phyloP scores from a whole-genome alignment of 2,329 filamentous ascomycete genomes.

The Hypoxylon sp. region DNA sequence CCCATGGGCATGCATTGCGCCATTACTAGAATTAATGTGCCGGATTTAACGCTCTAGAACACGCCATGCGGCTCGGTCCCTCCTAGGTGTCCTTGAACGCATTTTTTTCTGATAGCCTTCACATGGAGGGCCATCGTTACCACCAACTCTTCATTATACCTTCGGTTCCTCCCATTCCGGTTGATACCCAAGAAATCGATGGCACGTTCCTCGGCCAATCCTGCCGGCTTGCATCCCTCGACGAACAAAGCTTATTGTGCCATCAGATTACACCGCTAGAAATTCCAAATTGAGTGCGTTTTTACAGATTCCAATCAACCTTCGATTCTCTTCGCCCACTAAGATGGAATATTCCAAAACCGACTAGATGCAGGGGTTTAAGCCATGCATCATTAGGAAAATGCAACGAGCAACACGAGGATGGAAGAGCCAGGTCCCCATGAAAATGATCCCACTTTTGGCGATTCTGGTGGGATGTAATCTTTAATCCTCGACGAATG shows the following conservation, averaged over 20 bases:
- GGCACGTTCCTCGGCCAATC: background rate
- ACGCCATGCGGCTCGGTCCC: background rate
- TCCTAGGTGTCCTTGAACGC: background rate
- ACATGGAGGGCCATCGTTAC: background rate
- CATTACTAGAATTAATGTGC: background rate
- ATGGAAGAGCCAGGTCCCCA: background rate
- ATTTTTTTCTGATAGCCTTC: background rate
- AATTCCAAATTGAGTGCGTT: constrained; percentile 13
- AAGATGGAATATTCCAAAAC: background rate
- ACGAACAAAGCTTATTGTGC: background rate
- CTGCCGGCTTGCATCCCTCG: background rate
- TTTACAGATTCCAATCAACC: constrained; percentile 9
- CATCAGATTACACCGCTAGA: background rate
- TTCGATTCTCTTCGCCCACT: background rate
- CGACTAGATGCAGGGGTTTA: background rate
- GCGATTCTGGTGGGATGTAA: background rate
- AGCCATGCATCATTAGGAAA: background rate
- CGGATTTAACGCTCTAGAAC: background rate
- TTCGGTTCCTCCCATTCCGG: background rate
- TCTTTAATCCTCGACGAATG: constrained; percentile 1
- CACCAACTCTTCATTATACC: background rate
- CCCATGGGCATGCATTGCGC: background rate
- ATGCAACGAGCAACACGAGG: constrained; percentile 6
- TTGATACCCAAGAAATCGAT: constrained; percentile 4
- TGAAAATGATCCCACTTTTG: constrained; percentile 5